phyloP scores from a whole-genome alignment of 2,329 filamentous ascomycete genomes.

The Microdochium trichocladiopsis region DNA sequence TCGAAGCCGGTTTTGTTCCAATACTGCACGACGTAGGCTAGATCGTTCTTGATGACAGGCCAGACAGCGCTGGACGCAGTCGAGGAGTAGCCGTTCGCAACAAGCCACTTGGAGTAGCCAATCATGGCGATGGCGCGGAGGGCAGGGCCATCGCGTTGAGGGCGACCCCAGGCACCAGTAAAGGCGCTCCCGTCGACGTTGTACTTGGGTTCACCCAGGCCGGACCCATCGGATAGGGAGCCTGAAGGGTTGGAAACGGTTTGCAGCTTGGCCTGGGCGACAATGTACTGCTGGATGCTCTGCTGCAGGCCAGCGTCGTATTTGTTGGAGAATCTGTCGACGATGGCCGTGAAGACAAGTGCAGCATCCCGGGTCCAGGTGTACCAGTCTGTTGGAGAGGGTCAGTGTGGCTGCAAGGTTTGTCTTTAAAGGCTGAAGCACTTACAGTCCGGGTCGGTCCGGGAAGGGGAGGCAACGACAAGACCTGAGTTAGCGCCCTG shows the following conservation, averaged over 20 bases:
- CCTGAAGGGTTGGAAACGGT: conserved; percentile 64
- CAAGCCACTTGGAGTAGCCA: conserved; percentile 64
- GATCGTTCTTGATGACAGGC: conserved; percentile 70
- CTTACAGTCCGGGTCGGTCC: conserved; percentile 47
- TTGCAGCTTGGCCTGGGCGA: conserved; percentile 59
- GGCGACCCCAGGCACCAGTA: conserved; percentile 67
- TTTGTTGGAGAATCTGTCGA: conserved; percentile 55
- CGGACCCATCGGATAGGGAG: conserved; percentile 38
- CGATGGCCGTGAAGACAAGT: conserved; percentile 60
- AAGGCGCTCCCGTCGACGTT: conserved; percentile 56
- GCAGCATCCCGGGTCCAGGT: conserved; percentile 74
- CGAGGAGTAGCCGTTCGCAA: conserved; percentile 55
- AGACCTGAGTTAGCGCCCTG: conserved; percentile 39
- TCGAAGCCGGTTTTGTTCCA: conserved; percentile 64
- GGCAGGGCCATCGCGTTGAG: conserved; percentile 73
- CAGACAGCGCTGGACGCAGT: conserved; percentile 53
- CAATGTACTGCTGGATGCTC: conserved; percentile 61
- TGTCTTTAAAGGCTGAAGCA: conserved; percentile 1
- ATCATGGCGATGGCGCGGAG: conserved; percentile 69
- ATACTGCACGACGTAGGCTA: conserved; percentile 68
- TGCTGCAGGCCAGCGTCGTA: conserved; percentile 52
- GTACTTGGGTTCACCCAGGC: conserved; percentile 69
- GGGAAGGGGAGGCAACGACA: conserved; percentile 51
- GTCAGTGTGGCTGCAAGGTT: conserved; percentile 6
- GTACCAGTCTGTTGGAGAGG: conserved; percentile 54